Conservation (phyloP, 371 early-diverging fungal species). For the Haplosporangium sp. region DNA sequence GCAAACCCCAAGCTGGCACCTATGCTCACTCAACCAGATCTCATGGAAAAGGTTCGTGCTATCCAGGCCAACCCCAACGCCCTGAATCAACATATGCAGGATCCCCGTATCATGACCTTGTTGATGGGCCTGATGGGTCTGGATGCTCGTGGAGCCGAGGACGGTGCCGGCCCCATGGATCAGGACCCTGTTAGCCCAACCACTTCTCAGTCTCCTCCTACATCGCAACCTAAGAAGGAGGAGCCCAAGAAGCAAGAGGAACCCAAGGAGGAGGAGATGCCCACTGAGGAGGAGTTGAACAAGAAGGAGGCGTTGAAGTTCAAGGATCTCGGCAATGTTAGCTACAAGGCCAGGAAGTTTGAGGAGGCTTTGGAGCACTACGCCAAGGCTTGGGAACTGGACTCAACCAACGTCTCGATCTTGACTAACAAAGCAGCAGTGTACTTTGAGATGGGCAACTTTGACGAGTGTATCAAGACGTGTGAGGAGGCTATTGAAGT, state of each 20-base stretch:
- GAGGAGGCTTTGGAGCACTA: conserved; percentile 92
- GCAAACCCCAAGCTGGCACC: conserved; percentile 79
- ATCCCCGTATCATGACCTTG: conserved; percentile 80
- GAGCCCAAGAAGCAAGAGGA: conserved; percentile 84
- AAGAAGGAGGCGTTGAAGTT: conserved; percentile 83
- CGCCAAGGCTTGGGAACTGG: conserved; percentile 90
- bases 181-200: conserved; percentile 36
- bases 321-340: conserved; percentile 92
- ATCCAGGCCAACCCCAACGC: conserved; percentile 73
- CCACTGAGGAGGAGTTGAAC: conserved; percentile 62
- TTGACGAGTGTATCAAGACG: conserved; percentile 90
- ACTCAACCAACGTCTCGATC: conserved; percentile 89
- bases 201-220: conserved; percentile 18
- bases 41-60: conserved; percentile 71
- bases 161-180: conserved; percentile 44
- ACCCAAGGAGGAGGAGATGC: conserved; percentile 62
- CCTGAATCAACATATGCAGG: conserved; percentile 64
- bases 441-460: conserved; percentile 93
- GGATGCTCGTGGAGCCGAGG: conserved; percentile 61
- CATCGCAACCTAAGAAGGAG: conserved; percentile 56
- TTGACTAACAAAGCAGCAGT: conserved; percentile 97
- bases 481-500: conserved; percentile 93
- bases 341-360: conserved; percentile 95
- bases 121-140: conserved; percentile 82
- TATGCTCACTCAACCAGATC: conserved; percentile 78